Conservation (phyloP, 2,329 filamentous ascomycete species). For the Nothophaeocryptopus gaeumannii region DNA sequence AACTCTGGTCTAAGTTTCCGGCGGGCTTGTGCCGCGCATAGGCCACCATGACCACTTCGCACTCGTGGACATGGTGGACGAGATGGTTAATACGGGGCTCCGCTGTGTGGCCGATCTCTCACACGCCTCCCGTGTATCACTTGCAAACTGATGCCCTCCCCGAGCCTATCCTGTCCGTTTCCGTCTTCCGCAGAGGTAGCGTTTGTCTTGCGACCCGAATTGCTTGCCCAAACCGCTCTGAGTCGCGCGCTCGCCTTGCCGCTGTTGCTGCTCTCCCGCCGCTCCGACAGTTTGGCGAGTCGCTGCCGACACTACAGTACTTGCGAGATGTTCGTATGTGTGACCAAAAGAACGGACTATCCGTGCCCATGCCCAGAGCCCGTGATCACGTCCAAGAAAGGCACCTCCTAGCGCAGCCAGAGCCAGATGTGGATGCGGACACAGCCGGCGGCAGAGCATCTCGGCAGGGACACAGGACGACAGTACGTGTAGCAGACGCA, state of each 20-base stretch:
- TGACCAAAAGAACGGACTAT: neutral
- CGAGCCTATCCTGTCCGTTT: conserved; percentile 12
- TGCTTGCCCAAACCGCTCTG: neutral
- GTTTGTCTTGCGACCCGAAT: neutral
- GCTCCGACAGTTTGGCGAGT: conserved; percentile 1
- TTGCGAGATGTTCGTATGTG: too few relatives aligned
- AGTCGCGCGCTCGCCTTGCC: conserved; percentile 1
- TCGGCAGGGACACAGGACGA: conserved; percentile 2
- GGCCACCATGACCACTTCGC: neutral
- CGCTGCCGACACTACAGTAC: neutral
- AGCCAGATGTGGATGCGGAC: neutral
- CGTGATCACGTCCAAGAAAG: too few relatives aligned
- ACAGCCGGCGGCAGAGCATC: neutral
- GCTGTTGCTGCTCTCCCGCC: neutral
- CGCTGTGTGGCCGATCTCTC: conserved; percentile 5
- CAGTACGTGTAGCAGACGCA: neutral
- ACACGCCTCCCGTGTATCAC: conserved; percentile 9
- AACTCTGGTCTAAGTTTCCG: conserved; percentile 9
- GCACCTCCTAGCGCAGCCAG: too few relatives aligned
- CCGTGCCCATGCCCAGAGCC: too few relatives aligned
- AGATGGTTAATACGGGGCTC: neutral
- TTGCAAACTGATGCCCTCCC: conserved; percentile 2
- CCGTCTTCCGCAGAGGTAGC: conserved; percentile 7
- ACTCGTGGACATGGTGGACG: neutral
- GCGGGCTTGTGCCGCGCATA: neutral